phyloP scores from a whole-genome alignment of 306 rosid genomes.

The Rubus parviflorus region DNA sequence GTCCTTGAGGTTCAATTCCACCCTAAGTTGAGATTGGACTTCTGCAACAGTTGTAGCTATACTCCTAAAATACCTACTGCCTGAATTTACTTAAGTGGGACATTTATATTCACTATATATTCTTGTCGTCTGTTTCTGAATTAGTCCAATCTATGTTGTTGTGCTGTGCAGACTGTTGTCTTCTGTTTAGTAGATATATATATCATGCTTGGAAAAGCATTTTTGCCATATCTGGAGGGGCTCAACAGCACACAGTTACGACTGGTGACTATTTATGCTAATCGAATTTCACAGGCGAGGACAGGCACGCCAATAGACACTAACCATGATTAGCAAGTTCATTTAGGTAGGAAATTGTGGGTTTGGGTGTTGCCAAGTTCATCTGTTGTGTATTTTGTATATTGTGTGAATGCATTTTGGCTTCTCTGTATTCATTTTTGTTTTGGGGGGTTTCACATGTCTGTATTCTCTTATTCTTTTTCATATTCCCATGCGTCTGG shows the following conservation, averaged over 20 bases:
- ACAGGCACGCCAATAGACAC: slow-evolving; percentile 65
- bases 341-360: slow-evolving; percentile 28
- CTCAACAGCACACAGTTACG: slow-evolving; percentile 93
- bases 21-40: not conserved
- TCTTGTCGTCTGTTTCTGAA: not conserved
- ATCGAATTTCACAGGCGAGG: slow-evolving; percentile 96
- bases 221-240: slow-evolving; percentile 91
- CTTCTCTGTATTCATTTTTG: slow-evolving; percentile 29
- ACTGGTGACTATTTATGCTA: slow-evolving; percentile 93
- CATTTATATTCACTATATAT: not conserved
- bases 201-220: slow-evolving; percentile 96
- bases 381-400: slow-evolving; percentile 75
- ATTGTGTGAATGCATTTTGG: slow-evolving; percentile 66
- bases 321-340: slow-evolving; percentile 48
- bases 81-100: not conserved
- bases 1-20: too few relatives aligned
- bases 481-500: slow-evolving; percentile 32
- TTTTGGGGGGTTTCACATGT: slow-evolving; percentile 23
- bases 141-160: slow-evolving; percentile 19
- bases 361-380: slow-evolving; percentile 38
- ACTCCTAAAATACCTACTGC: not conserved
- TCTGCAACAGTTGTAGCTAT: not conserved
- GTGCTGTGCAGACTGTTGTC: slow-evolving; percentile 86
- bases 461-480: slow-evolving; percentile 22
- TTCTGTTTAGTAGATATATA: slow-evolving; percentile 97